Base-by-base conservation (phyloP, 495 filamentous ascomycete genomes). In the Penicillium crystallinum region DNA sequence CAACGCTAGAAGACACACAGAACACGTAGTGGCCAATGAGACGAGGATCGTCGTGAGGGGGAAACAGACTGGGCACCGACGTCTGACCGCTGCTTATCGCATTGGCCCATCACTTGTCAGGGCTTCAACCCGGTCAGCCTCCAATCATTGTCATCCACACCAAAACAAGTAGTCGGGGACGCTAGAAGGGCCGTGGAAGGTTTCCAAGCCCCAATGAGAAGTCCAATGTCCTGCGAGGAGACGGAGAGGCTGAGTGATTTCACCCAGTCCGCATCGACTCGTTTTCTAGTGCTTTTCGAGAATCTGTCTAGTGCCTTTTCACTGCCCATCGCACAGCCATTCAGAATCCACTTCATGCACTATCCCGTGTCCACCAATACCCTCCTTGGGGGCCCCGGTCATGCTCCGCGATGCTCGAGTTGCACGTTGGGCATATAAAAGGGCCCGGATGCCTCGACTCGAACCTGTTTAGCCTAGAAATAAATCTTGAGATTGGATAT, bases 1-100 rank as follows among this genome's bases (percentile, higher is more conserved):
- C 2, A 30, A 61, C 60, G 55, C 60, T 66, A 64, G 63, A 66
- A 66, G 55, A 17, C 33, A 61, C 56, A 55, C 56, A 56, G 55
- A 62, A 62, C 27, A 23, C 22, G 11, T 33, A 46, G 37, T 15
- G 14, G 9, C 35, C 27, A 21, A 56, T 52, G 6, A 21, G 15
- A 33, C 6, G 17, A 49, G 22, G 57, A 63, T 58, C 54, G 34
- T 2, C 45, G 25, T 40, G 37, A 38, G 29, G 48, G 40, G 49
- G 25, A 37, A 27, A 11, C n/a, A 36, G 6, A 18, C 21, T 48
- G 46, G 19, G 21, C 42, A 45, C n/a, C 33, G 42, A 43, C 9
- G 25, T 47, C 56, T 63, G 59, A 63, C 59, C 59, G 53, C 60
- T 49, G 56, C 47, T 59, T 56, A 56, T 62, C 59, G 30, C n/a